Evolutionary conservation across 441 rosid species (phyloP), one percentile per base, ranked within the genome.

Genomic region (Daphne laureola): DNA sequence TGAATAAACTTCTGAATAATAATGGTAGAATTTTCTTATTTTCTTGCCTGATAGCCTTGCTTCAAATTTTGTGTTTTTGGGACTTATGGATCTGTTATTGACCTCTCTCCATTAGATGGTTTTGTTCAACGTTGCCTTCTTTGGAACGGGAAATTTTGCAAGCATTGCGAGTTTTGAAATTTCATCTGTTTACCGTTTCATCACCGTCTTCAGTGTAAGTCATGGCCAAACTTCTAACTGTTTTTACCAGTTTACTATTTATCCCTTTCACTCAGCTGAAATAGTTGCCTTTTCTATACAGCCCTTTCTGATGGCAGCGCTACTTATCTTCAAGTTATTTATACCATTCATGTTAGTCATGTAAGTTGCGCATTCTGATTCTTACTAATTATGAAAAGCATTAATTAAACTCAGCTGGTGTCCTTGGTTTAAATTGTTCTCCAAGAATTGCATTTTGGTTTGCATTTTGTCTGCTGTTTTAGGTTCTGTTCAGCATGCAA

Each of bases 131-230:
- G 87, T 92, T 9, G 96, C 98, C 27, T 92, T 92, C 86, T 92
- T 88, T 12, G 98, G 98, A 62, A 88, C 98, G 47, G 96, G 98
- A 43, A 92, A 88, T 76, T 92, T 92, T 58, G 96, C 96, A 53
- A 92, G 96, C 71, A 92, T 92, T 68, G 98, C 98, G 55, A 92
- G 98, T 74, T 92, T 92, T 64, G 98, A 92, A 85, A 92, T 92
- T 64, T 92, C 96, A 53, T 92, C 96, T 26, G 96, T 92, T 42
- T 92, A 88, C 56, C 78, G 98, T 44, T 92, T 92, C 71, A 82
- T 92, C 78, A 92, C 96, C 31, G 65, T 92, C 73, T 92, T 92
- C 80, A 92, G 90, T 46, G 98, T 92, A 80, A 88, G 96, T 78
- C 49, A 53, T 58, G 49, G 31, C 35, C 51, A 16, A 60, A 49